phyloP scores from a whole-genome alignment of 805 yeast genomes.

The Nakazawaea molendinolei region DNA sequence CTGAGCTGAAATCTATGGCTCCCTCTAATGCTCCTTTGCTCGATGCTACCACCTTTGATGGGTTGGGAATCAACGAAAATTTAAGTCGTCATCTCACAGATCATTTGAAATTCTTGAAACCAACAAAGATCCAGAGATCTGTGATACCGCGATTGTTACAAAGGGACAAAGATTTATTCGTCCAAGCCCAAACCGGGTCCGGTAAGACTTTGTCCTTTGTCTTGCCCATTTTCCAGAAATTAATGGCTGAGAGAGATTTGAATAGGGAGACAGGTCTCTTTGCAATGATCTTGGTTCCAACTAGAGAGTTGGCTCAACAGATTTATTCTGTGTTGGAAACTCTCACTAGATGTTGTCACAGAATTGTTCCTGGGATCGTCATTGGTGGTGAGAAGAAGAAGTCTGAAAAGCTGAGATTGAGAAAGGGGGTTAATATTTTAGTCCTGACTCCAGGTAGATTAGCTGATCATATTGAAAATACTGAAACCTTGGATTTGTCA shows the following conservation, averaged over 20 bases:
- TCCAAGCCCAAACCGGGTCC: conserved; percentile 97
- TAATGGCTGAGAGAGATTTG: conserved; percentile 49
- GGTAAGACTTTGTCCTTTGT: conserved; percentile 91
- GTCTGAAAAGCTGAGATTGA: conserved; percentile 88
- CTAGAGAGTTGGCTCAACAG: conserved; percentile 91
- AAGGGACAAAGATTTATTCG: conserved; percentile 61
- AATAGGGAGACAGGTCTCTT: conserved; percentile 74
- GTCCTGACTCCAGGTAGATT: conserved; percentile 97
- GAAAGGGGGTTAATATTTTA: conserved; percentile 94
- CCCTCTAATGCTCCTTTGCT: conserved; percentile 87
- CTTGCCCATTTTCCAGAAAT: conserved; percentile 71
- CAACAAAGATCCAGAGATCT: conserved; percentile 82
- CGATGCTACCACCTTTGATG: conserved; percentile 62
- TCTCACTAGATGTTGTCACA: conserved; percentile 69
- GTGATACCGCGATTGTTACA: conserved; percentile 60
- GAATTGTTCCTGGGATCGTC: conserved; percentile 90
- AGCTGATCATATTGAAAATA: conserved; percentile 90
- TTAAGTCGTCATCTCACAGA: conserved; percentile 50
- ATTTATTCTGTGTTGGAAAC: conserved; percentile 76
- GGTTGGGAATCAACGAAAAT: conserved; percentile 57
- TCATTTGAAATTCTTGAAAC: conserved; percentile 50
- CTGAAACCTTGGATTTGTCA: conserved; percentile 64
- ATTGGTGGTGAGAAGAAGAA: conserved; percentile 99
- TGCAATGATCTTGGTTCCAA: conserved; percentile 86
- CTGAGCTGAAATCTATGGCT: conserved; percentile 21